phyloP scores from a whole-genome alignment of 1,284 basidiomycete species.

The Schizopora paradoxa region DNA sequence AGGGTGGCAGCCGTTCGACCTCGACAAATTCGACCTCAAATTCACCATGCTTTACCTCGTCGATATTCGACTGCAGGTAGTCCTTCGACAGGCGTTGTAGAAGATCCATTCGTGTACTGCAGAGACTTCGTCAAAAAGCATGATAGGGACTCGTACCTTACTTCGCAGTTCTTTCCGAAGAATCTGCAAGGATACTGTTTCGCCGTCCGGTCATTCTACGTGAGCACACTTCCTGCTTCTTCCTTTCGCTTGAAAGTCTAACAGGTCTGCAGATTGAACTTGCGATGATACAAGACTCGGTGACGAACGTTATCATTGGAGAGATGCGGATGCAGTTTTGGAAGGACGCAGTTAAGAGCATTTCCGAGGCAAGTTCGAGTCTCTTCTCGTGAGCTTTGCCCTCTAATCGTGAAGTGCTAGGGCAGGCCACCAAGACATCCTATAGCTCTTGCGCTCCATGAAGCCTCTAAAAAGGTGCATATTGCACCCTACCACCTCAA shows the following conservation, averaged over 20 bases:
- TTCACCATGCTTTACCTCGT: too few species aligned
- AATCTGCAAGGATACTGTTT: slow-evolving; percentile 65
- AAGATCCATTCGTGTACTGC: slow-evolving; percentile 57
- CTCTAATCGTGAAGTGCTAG: slow-evolving; percentile 36
- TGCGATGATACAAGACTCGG: slow-evolving; percentile 73
- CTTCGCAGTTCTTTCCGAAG: slow-evolving; percentile 73
- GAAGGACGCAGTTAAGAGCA: slow-evolving; percentile 77
- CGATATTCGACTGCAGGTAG: too few species aligned
- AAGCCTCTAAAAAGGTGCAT: slow-evolving; percentile 46
- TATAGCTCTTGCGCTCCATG: slow-evolving; percentile 70
- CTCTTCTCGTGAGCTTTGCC: slow-evolving; percentile 2
- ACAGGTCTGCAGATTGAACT: slow-evolving; percentile 66
- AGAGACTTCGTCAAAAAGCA: slow-evolving; percentile 62
- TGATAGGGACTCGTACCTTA: slow-evolving; percentile 79
- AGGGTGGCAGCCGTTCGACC: too few species aligned
- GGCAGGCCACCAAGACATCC: slow-evolving; percentile 77
- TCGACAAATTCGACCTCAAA: too few species aligned
- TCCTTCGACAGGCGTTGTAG: too few species aligned
- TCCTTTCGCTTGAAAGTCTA: background rate
- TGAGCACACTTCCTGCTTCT: slow-evolving; percentile 38
- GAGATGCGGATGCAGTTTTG: slow-evolving; percentile 92
- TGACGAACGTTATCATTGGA: slow-evolving; percentile 76
- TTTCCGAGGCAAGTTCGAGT: slow-evolving; percentile 53
- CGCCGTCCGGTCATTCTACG: slow-evolving; percentile 84
- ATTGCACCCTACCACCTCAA: slow-evolving; percentile 75